Evolutionary conservation across 2,329 filamentous ascomycete genomes (phyloP).

Genomic region (Colletotrichum sp.): DNA sequence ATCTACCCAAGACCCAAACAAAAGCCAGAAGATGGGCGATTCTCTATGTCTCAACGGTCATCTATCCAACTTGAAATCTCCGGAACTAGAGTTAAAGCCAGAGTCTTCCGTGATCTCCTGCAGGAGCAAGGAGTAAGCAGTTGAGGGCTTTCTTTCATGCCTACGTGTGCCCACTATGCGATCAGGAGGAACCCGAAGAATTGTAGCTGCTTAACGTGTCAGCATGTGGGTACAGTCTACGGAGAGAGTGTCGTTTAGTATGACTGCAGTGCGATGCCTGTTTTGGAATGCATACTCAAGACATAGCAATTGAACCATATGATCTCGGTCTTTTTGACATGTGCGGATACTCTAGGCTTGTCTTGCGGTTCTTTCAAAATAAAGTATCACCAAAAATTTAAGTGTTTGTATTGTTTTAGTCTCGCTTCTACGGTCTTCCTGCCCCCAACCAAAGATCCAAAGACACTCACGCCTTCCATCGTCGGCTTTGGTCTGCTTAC

Average conservation of each 20-base stretch:
- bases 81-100: not conserved
- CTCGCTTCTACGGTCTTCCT: not conserved
- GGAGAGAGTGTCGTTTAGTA: not conserved
- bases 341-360: not conserved
- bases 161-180: not conserved
- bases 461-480: not conserved
- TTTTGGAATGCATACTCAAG: not conserved
- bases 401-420: not conserved
- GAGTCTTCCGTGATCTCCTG: not conserved
- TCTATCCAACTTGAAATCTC: not conserved
- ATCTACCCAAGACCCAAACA: not conserved
- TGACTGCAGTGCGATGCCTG: not conserved
- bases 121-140: too few species aligned
- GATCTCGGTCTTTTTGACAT: not conserved
- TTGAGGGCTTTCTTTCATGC: not conserved
- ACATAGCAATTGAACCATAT: not conserved
- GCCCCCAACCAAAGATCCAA: rapidly evolving
- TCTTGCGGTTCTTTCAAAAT: not conserved
- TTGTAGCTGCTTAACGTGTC: not conserved
- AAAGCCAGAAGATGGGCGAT: not conserved
- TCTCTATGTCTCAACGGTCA: not conserved
- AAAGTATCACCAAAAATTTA: not conserved
- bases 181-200: not conserved
- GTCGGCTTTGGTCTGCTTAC: not conserved
- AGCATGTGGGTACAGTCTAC: not conserved